These are phyloP conservation scores for Uronychia binucleata DNA, from an alignment of 73 alveolate species.

Conservation along the genomic window DNA sequence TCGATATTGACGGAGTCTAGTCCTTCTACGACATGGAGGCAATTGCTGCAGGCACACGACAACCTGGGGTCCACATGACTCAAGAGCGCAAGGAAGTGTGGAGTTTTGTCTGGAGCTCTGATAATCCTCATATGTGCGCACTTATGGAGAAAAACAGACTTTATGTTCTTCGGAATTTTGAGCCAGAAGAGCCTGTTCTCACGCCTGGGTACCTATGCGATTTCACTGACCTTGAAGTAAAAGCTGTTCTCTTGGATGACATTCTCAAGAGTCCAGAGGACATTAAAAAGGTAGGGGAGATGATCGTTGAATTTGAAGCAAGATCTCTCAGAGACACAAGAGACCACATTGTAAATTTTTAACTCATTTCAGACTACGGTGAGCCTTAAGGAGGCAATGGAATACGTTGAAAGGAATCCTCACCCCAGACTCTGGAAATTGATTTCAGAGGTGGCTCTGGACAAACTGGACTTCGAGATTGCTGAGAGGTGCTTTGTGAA, in stretches of 20 bases:
- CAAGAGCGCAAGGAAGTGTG: constrained; percentile 96
- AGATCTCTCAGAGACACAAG: constrained; percentile 96
- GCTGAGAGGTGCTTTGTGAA: constrained; percentile 97
- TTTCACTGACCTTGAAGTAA: constrained; percentile 95
- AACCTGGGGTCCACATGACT: constrained; percentile 49
- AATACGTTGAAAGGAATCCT: constrained; percentile 90
- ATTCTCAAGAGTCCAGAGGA: constrained; percentile 93
- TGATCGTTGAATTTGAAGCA: constrained; percentile 95
- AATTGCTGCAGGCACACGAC: constrained; percentile 25
- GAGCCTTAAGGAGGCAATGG: constrained; percentile 89
- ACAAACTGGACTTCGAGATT: constrained; percentile 91
- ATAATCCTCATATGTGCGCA: constrained; percentile 96
- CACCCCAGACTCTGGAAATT: constrained; percentile 91
- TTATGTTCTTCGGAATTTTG: constrained; percentile 77
- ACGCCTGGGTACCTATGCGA: constrained; percentile 97
- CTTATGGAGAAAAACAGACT: constrained; percentile 97
- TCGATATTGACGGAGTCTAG: constrained; percentile 82
- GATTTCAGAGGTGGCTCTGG: constrained; percentile 96
- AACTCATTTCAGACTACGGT: too few relatives aligned
- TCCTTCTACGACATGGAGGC: constrained; percentile 68
- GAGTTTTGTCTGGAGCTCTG: constrained; percentile 98
- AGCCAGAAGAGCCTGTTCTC: constrained; percentile 96
- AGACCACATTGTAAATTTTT: constrained; percentile 89
- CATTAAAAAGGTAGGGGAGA: constrained; percentile 80
- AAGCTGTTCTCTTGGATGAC: constrained; percentile 91